These are phyloP conservation scores for Dipteronia dyeriana DNA, from an alignment of 345 rosid species.

Conservation along the genomic window DNA sequence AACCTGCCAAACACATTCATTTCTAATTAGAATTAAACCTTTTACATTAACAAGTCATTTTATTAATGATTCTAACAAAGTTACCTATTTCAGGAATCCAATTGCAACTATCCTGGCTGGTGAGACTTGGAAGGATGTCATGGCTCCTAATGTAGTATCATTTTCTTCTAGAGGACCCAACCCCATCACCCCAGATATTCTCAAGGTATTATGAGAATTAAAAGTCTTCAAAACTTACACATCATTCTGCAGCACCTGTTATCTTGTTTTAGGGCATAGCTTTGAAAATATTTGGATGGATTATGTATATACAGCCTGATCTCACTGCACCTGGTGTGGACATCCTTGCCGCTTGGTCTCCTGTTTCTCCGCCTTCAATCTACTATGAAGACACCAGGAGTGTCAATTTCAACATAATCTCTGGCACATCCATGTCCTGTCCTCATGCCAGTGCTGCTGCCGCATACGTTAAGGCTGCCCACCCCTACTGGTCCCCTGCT, in stretches of 20 bases:
- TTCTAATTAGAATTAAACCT: background rate
- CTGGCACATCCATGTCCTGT: conserved; percentile 41
- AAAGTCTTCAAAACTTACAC: background rate
- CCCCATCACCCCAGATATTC: conserved; percentile 23
- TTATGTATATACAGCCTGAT: conserved; percentile 22
- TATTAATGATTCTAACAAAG: background rate
- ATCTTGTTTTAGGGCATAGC: background rate
- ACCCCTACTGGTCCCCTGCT: conserved; percentile 34
- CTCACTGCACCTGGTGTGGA: conserved; percentile 35
- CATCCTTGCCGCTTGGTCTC: conserved; percentile 35
- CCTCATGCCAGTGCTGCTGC: conserved; percentile 34
- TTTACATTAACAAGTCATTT: background rate
- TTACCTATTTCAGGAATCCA: conserved; percentile 12
- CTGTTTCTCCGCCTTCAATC: conserved; percentile 10
- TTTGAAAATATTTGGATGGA: background rate
- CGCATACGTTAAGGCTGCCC: conserved; percentile 30
- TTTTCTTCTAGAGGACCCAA: conserved; percentile 39
- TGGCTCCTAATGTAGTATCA: conserved; percentile 29
- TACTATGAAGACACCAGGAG: conserved; percentile 23
- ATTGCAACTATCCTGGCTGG: conserved; percentile 24
- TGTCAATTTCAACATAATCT: conserved; percentile 24
- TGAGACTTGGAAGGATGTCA: conserved; percentile 15
- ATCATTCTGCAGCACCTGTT: background rate
- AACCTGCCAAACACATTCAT: background rate
- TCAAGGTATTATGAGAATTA: conserved; percentile 18